Conservation (phyloP, 441 rosid species). For the Adansonia grandidieri region DNA sequence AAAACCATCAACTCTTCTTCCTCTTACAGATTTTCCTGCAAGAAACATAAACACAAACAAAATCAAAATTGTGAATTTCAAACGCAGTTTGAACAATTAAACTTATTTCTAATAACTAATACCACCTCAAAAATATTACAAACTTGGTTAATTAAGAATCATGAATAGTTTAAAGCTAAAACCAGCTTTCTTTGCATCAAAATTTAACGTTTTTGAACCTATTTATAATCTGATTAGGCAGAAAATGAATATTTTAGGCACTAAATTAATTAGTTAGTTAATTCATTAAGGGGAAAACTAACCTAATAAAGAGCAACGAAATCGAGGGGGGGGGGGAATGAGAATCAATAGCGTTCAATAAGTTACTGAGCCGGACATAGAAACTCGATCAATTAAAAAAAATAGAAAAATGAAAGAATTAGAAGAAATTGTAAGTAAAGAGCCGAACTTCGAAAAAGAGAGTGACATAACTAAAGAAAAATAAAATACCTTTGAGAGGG, state of each 20-base stretch:
- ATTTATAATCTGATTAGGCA: neutral
- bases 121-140: neutral
- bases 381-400: neutral
- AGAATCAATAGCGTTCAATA: neutral
- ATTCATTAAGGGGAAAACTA: neutral
- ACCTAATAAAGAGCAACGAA: neutral
- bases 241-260: neutral
- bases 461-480: neutral
- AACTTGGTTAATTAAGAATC: neutral
- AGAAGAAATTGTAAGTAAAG: no score
- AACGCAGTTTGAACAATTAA: neutral
- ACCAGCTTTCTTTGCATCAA: neutral
- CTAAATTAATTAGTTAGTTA: neutral
- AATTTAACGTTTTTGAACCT: neutral
- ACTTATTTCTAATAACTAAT: neutral
- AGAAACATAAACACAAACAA: neutral
- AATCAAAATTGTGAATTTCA: neutral
- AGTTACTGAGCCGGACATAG: neutral
- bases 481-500: neutral
- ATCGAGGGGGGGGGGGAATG: neutral
- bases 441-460: neutral
- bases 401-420: neutral
- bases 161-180: neutral
- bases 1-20: slow-evolving; percentile 4
- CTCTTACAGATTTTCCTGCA: neutral